phyloP scores from a whole-genome alignment of 2,329 filamentous ascomycete species.

The Claviceps maximensis region DNA sequence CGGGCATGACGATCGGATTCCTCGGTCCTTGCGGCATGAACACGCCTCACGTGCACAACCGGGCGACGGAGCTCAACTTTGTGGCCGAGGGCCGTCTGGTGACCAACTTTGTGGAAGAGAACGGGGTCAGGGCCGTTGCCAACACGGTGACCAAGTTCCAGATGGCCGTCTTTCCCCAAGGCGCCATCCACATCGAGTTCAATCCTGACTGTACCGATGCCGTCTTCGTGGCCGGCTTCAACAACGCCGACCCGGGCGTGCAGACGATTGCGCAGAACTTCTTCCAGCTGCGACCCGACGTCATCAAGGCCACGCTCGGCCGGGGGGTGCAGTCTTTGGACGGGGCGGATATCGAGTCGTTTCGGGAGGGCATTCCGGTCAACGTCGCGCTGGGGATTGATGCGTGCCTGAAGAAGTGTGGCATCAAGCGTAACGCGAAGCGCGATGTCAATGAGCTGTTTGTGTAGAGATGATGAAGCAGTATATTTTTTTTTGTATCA shows the following conservation, averaged over 20 bases:
- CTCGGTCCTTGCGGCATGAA: constrained; percentile 37
- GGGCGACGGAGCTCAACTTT: constrained; percentile 34
- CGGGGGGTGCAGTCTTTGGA: constrained; percentile 20
- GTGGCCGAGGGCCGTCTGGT: constrained; percentile 30
- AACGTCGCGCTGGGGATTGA: constrained; percentile 40
- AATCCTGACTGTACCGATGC: constrained; percentile 36
- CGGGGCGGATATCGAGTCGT: constrained; percentile 26
- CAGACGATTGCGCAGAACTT: constrained; percentile 33
- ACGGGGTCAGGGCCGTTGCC: constrained; percentile 23
- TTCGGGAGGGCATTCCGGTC: constrained; percentile 28
- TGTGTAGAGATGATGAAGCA: neutral
- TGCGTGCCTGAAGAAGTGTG: constrained; percentile 35
- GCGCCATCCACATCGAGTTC: constrained; percentile 36
- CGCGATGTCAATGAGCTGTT: constrained; percentile 14
- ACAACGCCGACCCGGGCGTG: constrained; percentile 31
- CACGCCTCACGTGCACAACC: constrained; percentile 35
- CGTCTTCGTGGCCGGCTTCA: constrained; percentile 35
- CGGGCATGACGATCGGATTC: constrained; percentile 34
- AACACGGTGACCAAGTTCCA: constrained; percentile 26
- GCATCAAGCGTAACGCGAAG: constrained; percentile 24
- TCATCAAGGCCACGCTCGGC: constrained; percentile 25
- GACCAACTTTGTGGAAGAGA: constrained; percentile 31
- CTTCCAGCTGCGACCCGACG: constrained; percentile 27
- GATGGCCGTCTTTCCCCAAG: constrained; percentile 36
- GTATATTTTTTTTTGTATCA: no score